Percentiles rank a stretch among this genome's conserved stretches.
phyloP scores from a whole-genome alignment of 2,329 filamentous ascomycete species.

The Alternaria burnsii region DNA sequence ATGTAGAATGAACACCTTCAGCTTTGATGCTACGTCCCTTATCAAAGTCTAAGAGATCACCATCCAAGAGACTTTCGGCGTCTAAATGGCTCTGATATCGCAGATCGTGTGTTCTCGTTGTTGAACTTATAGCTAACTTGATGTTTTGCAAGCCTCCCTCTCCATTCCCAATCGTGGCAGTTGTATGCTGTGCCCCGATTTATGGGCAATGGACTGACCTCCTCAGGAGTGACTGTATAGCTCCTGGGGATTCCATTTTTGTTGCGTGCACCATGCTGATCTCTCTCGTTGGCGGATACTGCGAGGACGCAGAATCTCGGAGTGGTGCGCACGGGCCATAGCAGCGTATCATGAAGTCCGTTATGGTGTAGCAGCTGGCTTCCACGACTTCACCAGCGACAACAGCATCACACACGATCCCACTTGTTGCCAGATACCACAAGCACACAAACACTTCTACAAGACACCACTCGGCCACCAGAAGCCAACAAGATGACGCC shows the following conservation, averaged over 20 bases:
- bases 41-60: conserved; percentile 12
- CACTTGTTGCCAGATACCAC: not conserved
- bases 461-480: not conserved
- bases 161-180: not conserved
- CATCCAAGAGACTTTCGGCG: not conserved
- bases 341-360: conserved; percentile 11
- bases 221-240: not conserved
- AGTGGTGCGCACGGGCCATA: conserved; percentile 17
- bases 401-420: not conserved
- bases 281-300: not conserved
- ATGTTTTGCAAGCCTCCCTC: not conserved
- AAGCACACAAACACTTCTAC: not conserved
- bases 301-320: not conserved
- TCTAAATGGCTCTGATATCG: not conserved
- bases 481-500: not conserved
- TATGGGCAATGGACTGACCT: not conserved
- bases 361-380: not conserved
- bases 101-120: not conserved
- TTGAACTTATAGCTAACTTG: not conserved
- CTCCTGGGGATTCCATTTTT: not conserved
- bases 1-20: conserved; percentile 7
- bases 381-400: not conserved
- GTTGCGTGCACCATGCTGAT: not conserved
- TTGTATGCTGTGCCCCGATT: not conserved
- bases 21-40: conserved; percentile 10